Base-by-base conservation (phyloP, 257 asterid species). In the Forsythia viridissima region DNA sequence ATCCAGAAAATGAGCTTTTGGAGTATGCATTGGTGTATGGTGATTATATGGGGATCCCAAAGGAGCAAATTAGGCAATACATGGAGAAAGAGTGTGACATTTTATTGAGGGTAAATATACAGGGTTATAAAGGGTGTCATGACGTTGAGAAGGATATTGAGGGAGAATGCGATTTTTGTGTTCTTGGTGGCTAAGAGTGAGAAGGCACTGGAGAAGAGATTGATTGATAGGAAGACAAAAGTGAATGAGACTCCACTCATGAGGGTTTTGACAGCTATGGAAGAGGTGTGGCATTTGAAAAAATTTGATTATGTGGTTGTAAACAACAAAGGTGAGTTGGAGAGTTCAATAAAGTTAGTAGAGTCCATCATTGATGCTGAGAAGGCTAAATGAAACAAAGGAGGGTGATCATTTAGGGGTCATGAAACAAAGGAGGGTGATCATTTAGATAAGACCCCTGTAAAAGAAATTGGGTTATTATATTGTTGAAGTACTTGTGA, bases 1-100 rank as follows among this genome's bases (percentile, higher is more conserved):
- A 92, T 93, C 72, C 90, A 85, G 67, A 89, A 82, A 61, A 95
- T 39, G 98, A 94, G 89, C 84, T 95, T 13, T 80, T 95, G 88
- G 98, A 92, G 89, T 93, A 93, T 80, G 99, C 99, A 21, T 81
- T 95, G 83, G 98, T 95, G 84, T 95, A 95, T 77, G 94, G 97
- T 70, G 99, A 93, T 80, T 93, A 91, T 74, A 94, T 91, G 82
- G 97, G 97, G 42, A 82, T 91, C 7, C 98, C 97, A 0, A 93
- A 93, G 78, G 89, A 92, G 88, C 96, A 95, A 75, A 95, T 95
- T 68, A 85, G 97, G 86, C 96, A 95, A 0, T 82, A 85, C 24
- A 86, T 93, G 94, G 94, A 87, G 0, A 90, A 87, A 87, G 97
- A 98, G 83, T 84, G 86, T 74, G 98, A 95, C 81, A 87, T 93